A percentile compares a stretch with the other conserved stretches of the same genome.
Evolutionary conservation across 2,329 filamentous ascomycete species (phyloP).

Genomic region (Phialocephala subalpina): DNA sequence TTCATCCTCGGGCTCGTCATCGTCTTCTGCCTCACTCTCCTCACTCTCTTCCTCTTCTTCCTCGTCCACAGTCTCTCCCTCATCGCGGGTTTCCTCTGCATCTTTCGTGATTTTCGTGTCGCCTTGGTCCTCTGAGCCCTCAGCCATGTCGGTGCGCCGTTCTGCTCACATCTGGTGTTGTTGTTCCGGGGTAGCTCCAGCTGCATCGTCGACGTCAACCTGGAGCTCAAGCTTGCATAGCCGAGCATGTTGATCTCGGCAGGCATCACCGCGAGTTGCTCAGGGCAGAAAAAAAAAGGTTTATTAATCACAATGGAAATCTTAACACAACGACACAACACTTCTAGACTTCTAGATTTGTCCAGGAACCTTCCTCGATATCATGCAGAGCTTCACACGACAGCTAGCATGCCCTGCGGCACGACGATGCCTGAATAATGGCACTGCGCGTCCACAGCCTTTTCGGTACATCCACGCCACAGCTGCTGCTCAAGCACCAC

Average conservation of each 20-base stretch:
- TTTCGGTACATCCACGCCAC: slow-evolving; percentile 56
- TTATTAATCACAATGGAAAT: slow-evolving; percentile 20
- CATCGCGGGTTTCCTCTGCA: slow-evolving; percentile 33
- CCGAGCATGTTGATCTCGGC: slow-evolving; percentile 11
- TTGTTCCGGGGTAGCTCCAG: slow-evolving; percentile 33
- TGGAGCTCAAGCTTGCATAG: slow-evolving; percentile 34
- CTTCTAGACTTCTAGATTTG: not conserved
- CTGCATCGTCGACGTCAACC: slow-evolving; percentile 35
- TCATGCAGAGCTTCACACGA: slow-evolving; percentile 38
- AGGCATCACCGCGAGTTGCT: slow-evolving; percentile 11
- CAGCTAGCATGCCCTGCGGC: slow-evolving; percentile 28
- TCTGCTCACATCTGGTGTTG: slow-evolving; percentile 42
- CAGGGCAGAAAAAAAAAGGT: slow-evolving; percentile 2
- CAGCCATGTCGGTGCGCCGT: slow-evolving; percentile 43
- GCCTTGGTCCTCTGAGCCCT: slow-evolving; percentile 40
- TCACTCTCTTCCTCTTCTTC: slow-evolving; percentile 46
- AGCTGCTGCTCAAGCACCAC: slow-evolving; percentile 48
- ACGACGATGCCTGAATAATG: slow-evolving; percentile 31
- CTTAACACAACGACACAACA: slow-evolving; percentile 19
- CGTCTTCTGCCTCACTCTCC: slow-evolving; percentile 57
- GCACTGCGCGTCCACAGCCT: slow-evolving; percentile 32
- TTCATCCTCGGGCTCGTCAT: slow-evolving; percentile 87
- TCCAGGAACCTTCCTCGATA: slow-evolving; percentile 7
- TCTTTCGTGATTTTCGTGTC: slow-evolving; percentile 36
- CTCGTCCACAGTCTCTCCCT: slow-evolving; percentile 33